Conservation (phyloP, 1,284 basidiomycete genomes). For the Sutorius eximius region DNA sequence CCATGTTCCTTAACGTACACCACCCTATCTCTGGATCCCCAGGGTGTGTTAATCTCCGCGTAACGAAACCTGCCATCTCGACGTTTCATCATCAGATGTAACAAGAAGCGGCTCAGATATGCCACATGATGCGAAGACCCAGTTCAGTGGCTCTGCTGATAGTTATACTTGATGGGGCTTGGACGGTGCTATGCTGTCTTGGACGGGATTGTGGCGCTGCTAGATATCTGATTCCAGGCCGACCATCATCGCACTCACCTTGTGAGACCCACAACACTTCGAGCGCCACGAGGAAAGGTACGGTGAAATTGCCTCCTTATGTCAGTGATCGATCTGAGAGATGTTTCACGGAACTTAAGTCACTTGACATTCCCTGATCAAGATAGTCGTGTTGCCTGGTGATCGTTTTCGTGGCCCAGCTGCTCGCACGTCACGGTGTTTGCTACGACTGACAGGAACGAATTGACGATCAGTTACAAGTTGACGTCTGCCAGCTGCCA, state of each 20-base stretch:
- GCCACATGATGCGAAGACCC: neutral
- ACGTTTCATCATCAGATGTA: neutral
- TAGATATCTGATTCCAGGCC: neutral
- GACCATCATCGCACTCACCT: neutral
- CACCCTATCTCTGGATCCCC: neutral
- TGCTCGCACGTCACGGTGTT: neutral
- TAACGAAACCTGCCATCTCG: neutral
- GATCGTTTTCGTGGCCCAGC: neutral
- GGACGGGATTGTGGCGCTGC: neutral
- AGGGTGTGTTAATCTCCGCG: slow-evolving; percentile 6
- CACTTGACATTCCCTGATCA: neutral
- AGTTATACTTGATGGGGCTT: neutral
- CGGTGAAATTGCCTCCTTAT: neutral
- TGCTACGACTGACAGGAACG: neutral
- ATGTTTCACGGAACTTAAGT: neutral
- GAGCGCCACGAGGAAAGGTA: neutral
- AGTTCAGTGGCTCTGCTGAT: neutral
- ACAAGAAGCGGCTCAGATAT: slow-evolving; percentile 1
- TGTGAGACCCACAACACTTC: neutral
- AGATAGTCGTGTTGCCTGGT: neutral
- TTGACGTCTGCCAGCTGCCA: neutral
- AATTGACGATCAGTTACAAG: slow-evolving; percentile 15
- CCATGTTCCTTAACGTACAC: neutral
- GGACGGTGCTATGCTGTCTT: neutral
- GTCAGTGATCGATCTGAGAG: neutral